Base-by-base conservation (phyloP, 495 filamentous ascomycete species). In the Letharia columbiana region DNA sequence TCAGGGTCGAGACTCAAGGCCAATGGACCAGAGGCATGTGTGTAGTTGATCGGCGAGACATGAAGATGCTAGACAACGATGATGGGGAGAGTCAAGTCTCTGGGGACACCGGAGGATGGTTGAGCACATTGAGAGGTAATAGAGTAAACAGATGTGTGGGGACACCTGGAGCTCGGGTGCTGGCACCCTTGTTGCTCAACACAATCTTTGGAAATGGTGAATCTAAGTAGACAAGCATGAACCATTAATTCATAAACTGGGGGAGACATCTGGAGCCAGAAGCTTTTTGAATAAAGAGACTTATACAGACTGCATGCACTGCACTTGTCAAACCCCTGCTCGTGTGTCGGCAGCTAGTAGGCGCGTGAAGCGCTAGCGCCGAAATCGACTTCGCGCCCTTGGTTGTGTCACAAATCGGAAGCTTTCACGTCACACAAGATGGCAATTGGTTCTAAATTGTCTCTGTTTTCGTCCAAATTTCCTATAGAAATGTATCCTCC, bases 11-110 rank as follows among this genome's bases (percentile, higher is more conserved):
- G 74, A 90, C 90, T 1, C 73, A 81, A 41, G 94, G 94, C 8
- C 93, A 98, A 76, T 98, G 94, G 94, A 96, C 93, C 62, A 80
- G 89, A 54, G 94, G 94, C 3, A 90, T 91, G 87, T 92, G 91
- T 73, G 82, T 98, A 23, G 79, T 91, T 44, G 95, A 98, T 75
- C 78, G 85, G 13, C 81, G 94, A 18, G 81, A 77, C 57, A 75
- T 83, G 57, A 86, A 85, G 68, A 84, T 80, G 66, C 78, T 84
- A 4, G 85, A 83, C n/a, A 77, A 75, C 15, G 84, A 87, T 44
- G 74, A 77, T 52, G 73, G 67, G 33, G 75, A 71, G 60, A 75
- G 72, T 47, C 81, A 89, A 63, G 76, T 79, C 62, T 66, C 81
- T 28, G 82, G 79, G 60, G 92, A 96, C 70, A 83, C 84, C 49